Conservation (phyloP, 2,329 filamentous ascomycete species). For the Aureobasidium sp. region DNA sequence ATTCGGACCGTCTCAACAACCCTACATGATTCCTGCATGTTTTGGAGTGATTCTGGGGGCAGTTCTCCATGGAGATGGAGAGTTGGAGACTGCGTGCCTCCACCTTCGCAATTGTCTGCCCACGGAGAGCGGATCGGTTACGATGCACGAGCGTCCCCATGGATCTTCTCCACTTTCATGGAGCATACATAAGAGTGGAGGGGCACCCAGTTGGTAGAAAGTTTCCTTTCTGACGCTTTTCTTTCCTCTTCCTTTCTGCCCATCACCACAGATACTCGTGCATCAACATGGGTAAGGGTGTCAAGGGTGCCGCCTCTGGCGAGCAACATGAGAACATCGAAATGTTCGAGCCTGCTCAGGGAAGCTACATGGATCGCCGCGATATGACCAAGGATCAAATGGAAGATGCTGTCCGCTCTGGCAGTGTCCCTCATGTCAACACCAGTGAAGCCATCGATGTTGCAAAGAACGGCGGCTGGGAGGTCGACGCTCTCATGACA, state of each 20-base stretch:
- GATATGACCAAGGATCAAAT: conserved; percentile 19
- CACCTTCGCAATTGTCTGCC: conserved; percentile 2
- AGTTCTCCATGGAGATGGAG: conserved; percentile 12
- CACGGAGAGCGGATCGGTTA: conserved; percentile 6
- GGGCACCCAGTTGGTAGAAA: not conserved
- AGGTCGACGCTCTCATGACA: conserved; percentile 38
- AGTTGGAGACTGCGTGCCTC: conserved; percentile 5
- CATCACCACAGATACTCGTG: not conserved
- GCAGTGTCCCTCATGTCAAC: conserved; percentile 24
- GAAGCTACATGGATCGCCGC: conserved; percentile 11
- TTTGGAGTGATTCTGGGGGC: not conserved
- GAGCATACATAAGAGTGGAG: conserved; percentile 6
- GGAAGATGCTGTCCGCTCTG: conserved; percentile 25
- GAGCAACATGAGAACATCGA: conserved; percentile 12
- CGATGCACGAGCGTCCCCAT: conserved; percentile 13
- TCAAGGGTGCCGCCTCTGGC: not conserved
- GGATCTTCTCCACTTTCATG: conserved; percentile 9
- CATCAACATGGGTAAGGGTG: conserved; percentile 14
- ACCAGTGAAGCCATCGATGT: conserved; percentile 28
- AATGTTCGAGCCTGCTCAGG: not conserved
- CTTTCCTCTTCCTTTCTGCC: not conserved
- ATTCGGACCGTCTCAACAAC: conserved; percentile 11
- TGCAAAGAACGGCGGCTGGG: conserved; percentile 32
- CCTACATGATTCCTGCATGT: not conserved
- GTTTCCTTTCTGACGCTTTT: conserved; percentile 2